Evolutionary conservation across 495 filamentous ascomycete genomes (phyloP), one percentile per base, ranked within the genome.

Genomic region (Elasticomyces elasticus): DNA sequence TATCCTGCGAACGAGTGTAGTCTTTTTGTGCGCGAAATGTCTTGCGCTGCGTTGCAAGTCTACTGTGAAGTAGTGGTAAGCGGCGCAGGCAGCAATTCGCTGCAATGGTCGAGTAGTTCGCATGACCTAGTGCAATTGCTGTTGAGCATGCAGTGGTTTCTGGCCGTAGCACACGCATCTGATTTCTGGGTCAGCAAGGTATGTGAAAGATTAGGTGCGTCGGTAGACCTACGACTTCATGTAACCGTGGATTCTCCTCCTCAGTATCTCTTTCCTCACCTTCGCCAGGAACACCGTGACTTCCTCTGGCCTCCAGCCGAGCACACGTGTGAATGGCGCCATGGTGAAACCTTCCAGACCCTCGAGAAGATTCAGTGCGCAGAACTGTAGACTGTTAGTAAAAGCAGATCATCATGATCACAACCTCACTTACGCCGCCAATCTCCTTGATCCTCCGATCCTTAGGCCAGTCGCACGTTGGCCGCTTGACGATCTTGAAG

Each of bases 401-500:
- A 19, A 43, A 43, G 40, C 40, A n/a, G 12, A 19, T 7, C 40
- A 6, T 10, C 20, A 43, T 19, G 7, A 22, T 45, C 5, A 7
- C 12, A 7, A 10, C 17, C 4, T 22, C 10, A 49, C 45, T 49
- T 20, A 49, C 45, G 11, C 12, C 12, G 10, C 56, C 56, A 9
- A 59, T 52, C 56, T 65, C 55, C 58, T 69, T 69, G 38, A 63
- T 52, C 38, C 56, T 53, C 45, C 51, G 42, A 25, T 64, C 58
- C 43, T 58, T 62, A 22, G 66, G 46, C 66, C 66, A 69, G 12
- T 56, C 50, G 17, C 59, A 58, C 11, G 64, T 46, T n/a, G 66
- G 66, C 31, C 58, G 41, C 49, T 65, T 65, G 4, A 64, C 20
- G 1, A 60, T 23, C 43, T 47, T 47, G 44, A 61, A 56, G 13